Evolutionary conservation across 352 stramenopile species (phyloP).

Genomic region (Globisporangium paroecandrum): DNA sequence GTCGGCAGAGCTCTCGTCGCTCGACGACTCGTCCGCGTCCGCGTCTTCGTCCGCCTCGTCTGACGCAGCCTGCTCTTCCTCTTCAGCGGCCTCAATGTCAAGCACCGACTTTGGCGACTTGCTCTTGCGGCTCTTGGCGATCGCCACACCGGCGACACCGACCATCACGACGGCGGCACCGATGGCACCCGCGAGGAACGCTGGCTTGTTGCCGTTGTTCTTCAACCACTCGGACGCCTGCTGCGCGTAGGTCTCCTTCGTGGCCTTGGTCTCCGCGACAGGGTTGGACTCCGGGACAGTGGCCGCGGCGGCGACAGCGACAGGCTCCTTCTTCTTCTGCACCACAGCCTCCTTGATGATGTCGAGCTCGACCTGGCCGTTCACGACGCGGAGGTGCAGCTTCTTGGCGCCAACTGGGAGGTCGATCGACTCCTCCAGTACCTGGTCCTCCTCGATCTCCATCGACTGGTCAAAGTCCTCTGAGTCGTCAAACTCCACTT

Average conservation of each 20-base stretch:
- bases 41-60: slow-evolving; percentile 36
- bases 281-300: slow-evolving; percentile 19
- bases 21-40: slow-evolving; percentile 27
- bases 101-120: slow-evolving; percentile 39
- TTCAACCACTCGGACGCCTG: slow-evolving; percentile 41
- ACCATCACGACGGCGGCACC: slow-evolving; percentile 47
- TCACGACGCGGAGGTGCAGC: slow-evolving; percentile 43
- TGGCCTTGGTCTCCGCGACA: slow-evolving; percentile 8
- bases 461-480: slow-evolving; percentile 51
- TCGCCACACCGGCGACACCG: slow-evolving; percentile 37
- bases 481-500: slow-evolving; percentile 40
- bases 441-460: slow-evolving; percentile 35
- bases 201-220: slow-evolving; percentile 33
- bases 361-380: slow-evolving; percentile 47
- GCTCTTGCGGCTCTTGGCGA: slow-evolving; percentile 43
- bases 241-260: slow-evolving; percentile 35
- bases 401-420: slow-evolving; percentile 40
- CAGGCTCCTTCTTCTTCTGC: slow-evolving; percentile 19
- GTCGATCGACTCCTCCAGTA: slow-evolving; percentile 47
- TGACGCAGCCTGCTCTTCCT: slow-evolving; percentile 34
- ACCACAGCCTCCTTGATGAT: slow-evolving; percentile 36
- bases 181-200: slow-evolving; percentile 36
- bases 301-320: neutral
- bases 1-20: slow-evolving; percentile 41
- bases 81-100: slow-evolving; percentile 27